These are phyloP conservation scores for Bisporella sp. DNA, from an alignment of 2,329 filamentous ascomycete genomes.

Conservation along the genomic window DNA sequence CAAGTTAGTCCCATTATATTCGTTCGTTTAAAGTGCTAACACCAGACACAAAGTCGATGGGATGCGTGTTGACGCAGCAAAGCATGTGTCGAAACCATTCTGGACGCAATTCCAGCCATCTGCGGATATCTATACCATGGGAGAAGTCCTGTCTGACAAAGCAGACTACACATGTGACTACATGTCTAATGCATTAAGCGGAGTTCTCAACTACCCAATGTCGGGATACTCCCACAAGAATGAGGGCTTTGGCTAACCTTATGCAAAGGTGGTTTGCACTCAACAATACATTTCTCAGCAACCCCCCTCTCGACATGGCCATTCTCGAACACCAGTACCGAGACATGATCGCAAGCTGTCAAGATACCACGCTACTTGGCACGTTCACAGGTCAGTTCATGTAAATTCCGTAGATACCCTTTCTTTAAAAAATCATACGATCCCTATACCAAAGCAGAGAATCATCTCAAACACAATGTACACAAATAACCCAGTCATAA, in stretches of 20 bases:
- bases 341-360: conserved; percentile 18
- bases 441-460: too few relatives aligned
- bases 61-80: background rate
- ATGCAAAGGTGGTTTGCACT: too few relatives aligned
- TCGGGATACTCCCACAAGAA: conserved; percentile 15
- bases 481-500: too few relatives aligned
- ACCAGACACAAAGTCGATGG: conserved; percentile 36
- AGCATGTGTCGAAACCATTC: conserved; percentile 32
- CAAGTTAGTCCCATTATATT: background rate
- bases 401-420: too few relatives aligned
- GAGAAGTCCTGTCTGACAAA: conserved; percentile 52
- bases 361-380: conserved; percentile 32
- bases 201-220: conserved; percentile 53
- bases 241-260: too few relatives aligned
- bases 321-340: background rate
- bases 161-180: conserved; percentile 48
- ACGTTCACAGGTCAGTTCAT: conserved; percentile 26
- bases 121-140: conserved; percentile 52
- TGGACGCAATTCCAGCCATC: conserved; percentile 44
- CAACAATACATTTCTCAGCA: background rate
- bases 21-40: background rate
- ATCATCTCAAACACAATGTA: too few relatives aligned
- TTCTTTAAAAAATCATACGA: too few relatives aligned
- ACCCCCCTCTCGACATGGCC: background rate
- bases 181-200: conserved; percentile 43